A percentile compares a stretch with the other conserved stretches of the same genome.
Conservation (phyloP, 2,329 filamentous ascomycete genomes). For the Fusarium sp. region DNA sequence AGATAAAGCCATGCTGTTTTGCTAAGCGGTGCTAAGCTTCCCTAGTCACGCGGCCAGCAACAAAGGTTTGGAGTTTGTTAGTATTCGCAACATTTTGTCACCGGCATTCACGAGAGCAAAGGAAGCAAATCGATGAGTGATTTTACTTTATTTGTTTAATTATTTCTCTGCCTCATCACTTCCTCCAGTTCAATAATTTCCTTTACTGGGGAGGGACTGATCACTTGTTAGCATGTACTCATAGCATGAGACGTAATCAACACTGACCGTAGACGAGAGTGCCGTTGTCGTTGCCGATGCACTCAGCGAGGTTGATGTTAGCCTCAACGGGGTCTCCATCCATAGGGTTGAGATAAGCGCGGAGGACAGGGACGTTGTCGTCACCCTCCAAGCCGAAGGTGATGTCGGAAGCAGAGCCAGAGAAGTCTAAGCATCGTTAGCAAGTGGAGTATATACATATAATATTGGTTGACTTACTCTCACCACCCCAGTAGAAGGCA, state of each 20-base stretch:
- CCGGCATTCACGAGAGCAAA: background rate
- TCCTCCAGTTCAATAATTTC: background rate
- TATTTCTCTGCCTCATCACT: background rate
- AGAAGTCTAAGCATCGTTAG: slow-evolving; percentile 54
- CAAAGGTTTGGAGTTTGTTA: background rate
- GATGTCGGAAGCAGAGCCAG: slow-evolving; percentile 60
- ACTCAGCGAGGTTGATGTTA: slow-evolving; percentile 68
- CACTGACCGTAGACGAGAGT: slow-evolving; percentile 31
- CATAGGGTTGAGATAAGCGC: slow-evolving; percentile 58
- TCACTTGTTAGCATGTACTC: background rate
- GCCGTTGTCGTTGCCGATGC: slow-evolving; percentile 66
- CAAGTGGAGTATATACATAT: fast-evolving
- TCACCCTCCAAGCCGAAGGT: slow-evolving; percentile 63
- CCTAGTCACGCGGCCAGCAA: background rate
- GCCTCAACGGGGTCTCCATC: slow-evolving; percentile 57
- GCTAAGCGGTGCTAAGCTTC: too few relatives aligned
- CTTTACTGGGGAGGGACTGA: slow-evolving; percentile 5
- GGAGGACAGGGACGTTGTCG: slow-evolving; percentile 64
- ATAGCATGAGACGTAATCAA: too few relatives aligned
- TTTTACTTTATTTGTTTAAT: slow-evolving; percentile 18
- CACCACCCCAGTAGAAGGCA: slow-evolving; percentile 59
- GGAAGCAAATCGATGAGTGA: fast-evolving
- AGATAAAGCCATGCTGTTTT: too few relatives aligned
- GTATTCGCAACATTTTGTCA: background rate
- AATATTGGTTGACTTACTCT: slow-evolving; percentile 31